These are phyloP conservation scores for Aspergillus vadensis DNA, from an alignment of 2,329 filamentous ascomycete genomes.

Conservation along the genomic window DNA sequence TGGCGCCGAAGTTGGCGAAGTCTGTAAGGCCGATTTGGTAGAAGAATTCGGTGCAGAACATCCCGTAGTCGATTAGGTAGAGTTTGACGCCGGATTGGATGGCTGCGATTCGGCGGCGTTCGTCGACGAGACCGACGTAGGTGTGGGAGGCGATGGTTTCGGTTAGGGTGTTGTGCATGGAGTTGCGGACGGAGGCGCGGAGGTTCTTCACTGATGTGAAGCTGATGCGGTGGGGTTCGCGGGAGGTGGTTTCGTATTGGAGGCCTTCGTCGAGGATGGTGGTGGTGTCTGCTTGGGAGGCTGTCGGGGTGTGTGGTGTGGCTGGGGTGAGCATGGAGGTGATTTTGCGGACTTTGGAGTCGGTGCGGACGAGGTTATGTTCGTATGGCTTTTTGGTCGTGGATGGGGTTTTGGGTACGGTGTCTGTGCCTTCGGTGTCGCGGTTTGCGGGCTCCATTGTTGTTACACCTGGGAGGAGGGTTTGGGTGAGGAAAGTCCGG, in stretches of 20 bases:
- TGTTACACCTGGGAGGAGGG: constrained; percentile 69
- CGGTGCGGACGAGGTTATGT: constrained; percentile 87
- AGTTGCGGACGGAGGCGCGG: constrained; percentile 75
- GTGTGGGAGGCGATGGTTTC: constrained; percentile 86
- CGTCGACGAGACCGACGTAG: constrained; percentile 91
- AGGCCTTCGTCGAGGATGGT: constrained; percentile 51
- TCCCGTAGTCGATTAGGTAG: constrained; percentile 89
- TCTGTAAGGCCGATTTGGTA: constrained; percentile 94
- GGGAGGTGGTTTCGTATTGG: constrained; percentile 72
- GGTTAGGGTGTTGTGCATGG: constrained; percentile 81
- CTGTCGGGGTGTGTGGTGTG: constrained; percentile 21
- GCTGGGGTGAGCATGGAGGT: constrained; percentile 85
- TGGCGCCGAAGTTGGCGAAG: constrained; percentile 89
- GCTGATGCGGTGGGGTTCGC: constrained; percentile 68
- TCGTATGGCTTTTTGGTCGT: constrained; percentile 65
- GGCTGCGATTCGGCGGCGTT: constrained; percentile 80
- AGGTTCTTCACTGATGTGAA: constrained; percentile 85
- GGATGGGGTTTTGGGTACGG: constrained; percentile 38
- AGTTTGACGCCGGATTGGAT: constrained; percentile 92
- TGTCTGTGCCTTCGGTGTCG: constrained; percentile 31
- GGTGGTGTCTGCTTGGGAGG: constrained; percentile 37
- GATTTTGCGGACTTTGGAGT: constrained; percentile 87
- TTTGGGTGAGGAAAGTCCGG: constrained; percentile 92
- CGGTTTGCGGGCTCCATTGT: constrained; percentile 46
- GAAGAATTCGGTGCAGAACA: constrained; percentile 83